These are phyloP conservation scores for Mycena olivaceomarginata DNA, from an alignment of 768 basidiomycete species.

Conservation along the genomic window DNA sequence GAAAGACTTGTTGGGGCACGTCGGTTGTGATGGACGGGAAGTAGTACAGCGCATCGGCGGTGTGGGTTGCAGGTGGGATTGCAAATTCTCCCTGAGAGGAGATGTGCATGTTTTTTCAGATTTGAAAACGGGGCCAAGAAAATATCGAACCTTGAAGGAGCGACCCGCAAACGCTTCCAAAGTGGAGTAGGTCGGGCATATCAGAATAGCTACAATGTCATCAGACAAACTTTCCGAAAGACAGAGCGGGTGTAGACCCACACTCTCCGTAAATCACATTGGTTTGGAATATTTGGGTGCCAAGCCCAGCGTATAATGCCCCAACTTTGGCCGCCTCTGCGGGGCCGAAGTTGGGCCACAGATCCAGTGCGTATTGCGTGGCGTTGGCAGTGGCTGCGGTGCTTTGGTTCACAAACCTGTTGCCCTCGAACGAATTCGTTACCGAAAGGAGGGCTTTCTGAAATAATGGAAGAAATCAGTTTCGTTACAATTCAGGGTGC, in stretches of 20 bases:
- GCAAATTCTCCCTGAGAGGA: slow-evolving; percentile 32
- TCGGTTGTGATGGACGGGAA: slow-evolving; percentile 44
- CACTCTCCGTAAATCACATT: slow-evolving; percentile 41
- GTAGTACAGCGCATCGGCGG: slow-evolving; percentile 50
- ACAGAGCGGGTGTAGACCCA: background rate
- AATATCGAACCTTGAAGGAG: slow-evolving; percentile 52
- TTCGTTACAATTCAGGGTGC: too few relatives aligned
- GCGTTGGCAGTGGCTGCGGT: slow-evolving; percentile 22
- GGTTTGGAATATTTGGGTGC: slow-evolving; percentile 8
- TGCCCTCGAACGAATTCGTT: slow-evolving; percentile 53
- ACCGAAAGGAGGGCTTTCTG: slow-evolving; percentile 45
- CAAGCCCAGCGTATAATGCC: slow-evolving; percentile 31
- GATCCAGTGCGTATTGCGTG: slow-evolving; percentile 34
- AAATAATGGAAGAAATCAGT: background rate
- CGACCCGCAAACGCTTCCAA: slow-evolving; percentile 49
- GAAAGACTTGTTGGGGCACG: background rate
- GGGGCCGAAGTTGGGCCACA: background rate
- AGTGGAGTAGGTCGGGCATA: slow-evolving; percentile 54
- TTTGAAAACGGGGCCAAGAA: background rate
- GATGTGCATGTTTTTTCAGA: slow-evolving; percentile 8
- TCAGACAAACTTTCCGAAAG: background rate
- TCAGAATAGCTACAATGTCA: slow-evolving; percentile 49
- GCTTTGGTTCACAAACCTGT: slow-evolving; percentile 43
- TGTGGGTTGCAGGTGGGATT: slow-evolving; percentile 37
- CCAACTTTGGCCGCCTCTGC: background rate